A percentile compares a stretch with the other conserved stretches of the same genome.
phyloP scores from a whole-genome alignment of 176 grass and related monocot genomes.

The Cocos nucifera region DNA sequence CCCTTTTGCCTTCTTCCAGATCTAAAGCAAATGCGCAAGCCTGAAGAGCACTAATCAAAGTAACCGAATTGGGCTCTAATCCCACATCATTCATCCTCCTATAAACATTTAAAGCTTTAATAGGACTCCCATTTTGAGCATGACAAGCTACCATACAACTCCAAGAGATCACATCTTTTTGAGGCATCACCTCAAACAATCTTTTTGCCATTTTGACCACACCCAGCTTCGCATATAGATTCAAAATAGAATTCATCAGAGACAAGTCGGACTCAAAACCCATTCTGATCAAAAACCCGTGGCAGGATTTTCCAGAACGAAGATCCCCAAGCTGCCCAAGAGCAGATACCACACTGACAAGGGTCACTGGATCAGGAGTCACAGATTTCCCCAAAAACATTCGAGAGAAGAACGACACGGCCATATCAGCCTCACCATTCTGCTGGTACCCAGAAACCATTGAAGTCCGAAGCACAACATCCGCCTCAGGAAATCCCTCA shows the following conservation, averaged over 20 bases:
- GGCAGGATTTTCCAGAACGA: conserved; percentile 32
- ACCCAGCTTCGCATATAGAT: conserved; percentile 41
- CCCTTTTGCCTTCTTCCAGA: conserved; percentile 38
- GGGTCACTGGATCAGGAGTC: conserved; percentile 35
- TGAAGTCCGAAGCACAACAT: conserved; percentile 52
- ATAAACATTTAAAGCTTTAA: conserved; percentile 33
- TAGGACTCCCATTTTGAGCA: conserved; percentile 27
- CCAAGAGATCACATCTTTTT: conserved; percentile 52
- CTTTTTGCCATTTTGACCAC: conserved; percentile 16
- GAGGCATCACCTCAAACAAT: conserved; percentile 27
- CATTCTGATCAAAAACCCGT: conserved; percentile 42
- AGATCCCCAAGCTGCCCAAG: conserved; percentile 27
- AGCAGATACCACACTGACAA: conserved; percentile 53
- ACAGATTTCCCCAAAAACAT: conserved; percentile 24
- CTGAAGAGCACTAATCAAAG: conserved; percentile 42
- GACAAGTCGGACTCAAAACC: conserved; percentile 30
- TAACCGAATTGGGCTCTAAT: conserved; percentile 37
- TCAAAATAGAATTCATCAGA: conserved; percentile 39
- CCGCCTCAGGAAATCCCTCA: conserved; percentile 32
- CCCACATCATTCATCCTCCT: conserved; percentile 39
- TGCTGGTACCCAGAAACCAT: conserved; percentile 51
- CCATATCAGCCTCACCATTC: conserved; percentile 38
- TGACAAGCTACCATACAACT: conserved; percentile 51
- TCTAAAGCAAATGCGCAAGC: conserved; percentile 39
- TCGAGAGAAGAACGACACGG: conserved; percentile 47